A percentile compares a stretch with the other conserved stretches of the same genome.
These are phyloP conservation scores for Magnolia officinalis DNA, from an alignment of 164 flowering plant genomes.

Conservation along the genomic window DNA sequence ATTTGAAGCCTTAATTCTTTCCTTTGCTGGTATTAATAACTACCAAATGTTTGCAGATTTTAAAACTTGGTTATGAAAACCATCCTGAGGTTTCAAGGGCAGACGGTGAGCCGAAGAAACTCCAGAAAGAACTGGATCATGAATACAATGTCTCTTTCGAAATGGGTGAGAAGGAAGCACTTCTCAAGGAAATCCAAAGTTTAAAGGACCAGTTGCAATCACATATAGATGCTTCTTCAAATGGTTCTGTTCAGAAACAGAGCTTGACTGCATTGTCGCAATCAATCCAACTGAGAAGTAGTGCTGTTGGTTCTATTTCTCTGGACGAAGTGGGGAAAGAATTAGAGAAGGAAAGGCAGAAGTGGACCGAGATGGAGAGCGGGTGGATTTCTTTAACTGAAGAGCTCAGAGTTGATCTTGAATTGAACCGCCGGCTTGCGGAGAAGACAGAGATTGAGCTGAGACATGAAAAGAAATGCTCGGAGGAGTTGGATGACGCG, in stretches of 20 bases:
- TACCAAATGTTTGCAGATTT: constrained; percentile 29
- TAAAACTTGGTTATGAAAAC: constrained; percentile 7
- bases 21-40: neutral
- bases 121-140: constrained; percentile 25
- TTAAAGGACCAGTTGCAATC: constrained; percentile 56
- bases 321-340: constrained; percentile 41
- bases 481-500: constrained; percentile 84
- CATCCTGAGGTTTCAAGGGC: constrained; percentile 8
- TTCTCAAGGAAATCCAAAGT: constrained; percentile 64
- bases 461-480: constrained; percentile 62
- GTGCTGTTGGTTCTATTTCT: constrained; percentile 5
- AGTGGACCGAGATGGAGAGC: constrained; percentile 95
- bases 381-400: constrained; percentile 96
- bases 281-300: constrained; percentile 47
- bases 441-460: constrained; percentile 74
- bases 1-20: neutral
- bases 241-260: constrained; percentile 38
- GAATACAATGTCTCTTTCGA: constrained; percentile 28
- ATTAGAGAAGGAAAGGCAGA: constrained; percentile 71
- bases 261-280: constrained; percentile 38
- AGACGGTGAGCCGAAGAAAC: constrained; percentile 35
- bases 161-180: constrained; percentile 61
- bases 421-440: constrained; percentile 56
- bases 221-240: constrained; percentile 28
- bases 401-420: constrained; percentile 78